These are phyloP conservation scores for Sorghum bicolor DNA, from an alignment of 176 grass and related monocot genomes.

Conservation along the genomic window Sorghum_bicolor_NCBIv3 NC_012879.2:5243501-5244000, in stretches of 20 bases:
- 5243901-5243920: conserved; percentile 8
- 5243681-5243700: not conserved
- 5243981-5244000: not conserved
- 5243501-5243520: conserved; percentile 45
- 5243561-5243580: not conserved
- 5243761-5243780: not conserved
- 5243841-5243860: conserved; percentile 31
- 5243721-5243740: not conserved
- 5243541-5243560: not conserved
- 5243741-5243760: not conserved
- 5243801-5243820: not conserved
- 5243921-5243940: conserved; percentile 18
- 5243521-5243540: not conserved
- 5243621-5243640: conserved; percentile 16
- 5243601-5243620: conserved; percentile 10
- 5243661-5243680: not conserved
- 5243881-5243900: conserved; percentile 8
- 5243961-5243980: not conserved
- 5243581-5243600: not conserved
- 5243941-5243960: conserved; percentile 11
- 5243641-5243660: not conserved
- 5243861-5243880: not conserved
- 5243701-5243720: not conserved
- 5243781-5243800: not conserved
- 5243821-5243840: conserved; percentile 1